A percentile compares a stretch with the other conserved stretches of the same genome.
These are phyloP conservation scores for Sordariomycetes sp. DNA, from an alignment of 2,329 filamentous ascomycete species.

Conservation along the genomic window DNA sequence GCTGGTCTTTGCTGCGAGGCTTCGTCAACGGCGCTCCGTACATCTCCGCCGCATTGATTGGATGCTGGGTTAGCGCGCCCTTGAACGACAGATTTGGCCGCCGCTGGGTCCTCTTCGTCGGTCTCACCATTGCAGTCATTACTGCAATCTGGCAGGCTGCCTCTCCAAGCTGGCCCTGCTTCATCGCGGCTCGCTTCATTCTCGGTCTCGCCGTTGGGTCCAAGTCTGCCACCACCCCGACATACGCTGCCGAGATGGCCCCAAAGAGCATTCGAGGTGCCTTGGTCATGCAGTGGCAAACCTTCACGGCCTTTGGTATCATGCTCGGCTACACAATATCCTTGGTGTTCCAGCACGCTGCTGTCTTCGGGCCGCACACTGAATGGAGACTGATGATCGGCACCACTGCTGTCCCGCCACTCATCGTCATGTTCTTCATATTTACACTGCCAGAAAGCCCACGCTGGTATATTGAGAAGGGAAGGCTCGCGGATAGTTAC, in stretches of 20 bases:
- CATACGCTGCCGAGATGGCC: conserved; percentile 19
- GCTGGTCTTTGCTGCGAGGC: conserved; percentile 36
- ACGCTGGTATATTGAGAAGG: conserved; percentile 41
- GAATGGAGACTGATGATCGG: conserved; percentile 27
- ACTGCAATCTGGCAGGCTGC: conserved; percentile 33
- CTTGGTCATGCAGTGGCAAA: conserved; percentile 21
- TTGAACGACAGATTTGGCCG: conserved; percentile 53
- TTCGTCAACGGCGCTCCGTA: conserved; percentile 46
- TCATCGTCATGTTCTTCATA: conserved; percentile 35
- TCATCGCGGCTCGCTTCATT: conserved; percentile 16
- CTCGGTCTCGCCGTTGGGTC: conserved; percentile 19
- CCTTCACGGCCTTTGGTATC: conserved; percentile 26
- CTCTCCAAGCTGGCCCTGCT: conserved; percentile 3
- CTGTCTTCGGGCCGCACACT: conserved; percentile 5
- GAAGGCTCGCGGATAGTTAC: conserved; percentile 32
- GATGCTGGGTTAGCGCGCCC: conserved; percentile 16
- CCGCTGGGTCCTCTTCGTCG: conserved; percentile 54
- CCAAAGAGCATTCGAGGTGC: conserved; percentile 19
- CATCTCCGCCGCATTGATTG: conserved; percentile 35
- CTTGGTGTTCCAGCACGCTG: conserved; percentile 9
- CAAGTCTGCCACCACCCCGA: conserved; percentile 17
- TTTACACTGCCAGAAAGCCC: conserved; percentile 42
- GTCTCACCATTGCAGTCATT: conserved; percentile 42
- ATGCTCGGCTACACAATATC: conserved; percentile 23
- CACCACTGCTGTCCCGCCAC: conserved; percentile 39